Conservation (phyloP, 495 filamentous ascomycete genomes). For the Bathelium albidoporum region DNA sequence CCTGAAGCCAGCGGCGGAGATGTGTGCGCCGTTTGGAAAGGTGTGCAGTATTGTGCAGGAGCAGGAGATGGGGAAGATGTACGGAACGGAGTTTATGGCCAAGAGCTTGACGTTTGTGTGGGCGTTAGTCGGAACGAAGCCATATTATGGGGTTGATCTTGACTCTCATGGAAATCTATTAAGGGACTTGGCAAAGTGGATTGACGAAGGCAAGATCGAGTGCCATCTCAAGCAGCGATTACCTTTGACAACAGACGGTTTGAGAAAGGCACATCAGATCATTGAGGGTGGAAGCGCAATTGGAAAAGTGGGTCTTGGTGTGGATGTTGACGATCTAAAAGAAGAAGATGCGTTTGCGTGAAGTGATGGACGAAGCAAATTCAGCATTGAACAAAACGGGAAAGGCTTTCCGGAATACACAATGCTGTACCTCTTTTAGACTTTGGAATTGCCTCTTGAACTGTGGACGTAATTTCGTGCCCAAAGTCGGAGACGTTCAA, state of each 20-base stretch:
- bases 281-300: slow-evolving; percentile 16
- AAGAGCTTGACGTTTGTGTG: slow-evolving; percentile 31
- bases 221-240: slow-evolving; percentile 19
- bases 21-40: slow-evolving; percentile 30
- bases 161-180: slow-evolving; percentile 17
- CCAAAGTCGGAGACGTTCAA: background rate
- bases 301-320: slow-evolving; percentile 18
- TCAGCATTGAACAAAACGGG: background rate
- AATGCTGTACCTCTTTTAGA: background rate
- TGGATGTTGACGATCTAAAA: slow-evolving; percentile 9
- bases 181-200: slow-evolving; percentile 9
- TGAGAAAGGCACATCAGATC: slow-evolving; percentile 16
- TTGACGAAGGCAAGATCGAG: slow-evolving; percentile 18
- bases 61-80: slow-evolving; percentile 23
- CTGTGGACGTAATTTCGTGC: background rate
- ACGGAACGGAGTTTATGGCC: slow-evolving; percentile 32
- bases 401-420: background rate
- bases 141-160: slow-evolving; percentile 15
- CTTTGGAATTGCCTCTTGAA: background rate
- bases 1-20: slow-evolving; percentile 17
- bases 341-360: background rate
- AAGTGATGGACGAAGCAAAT: background rate
- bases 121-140: slow-evolving; percentile 27
- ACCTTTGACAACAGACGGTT: slow-evolving; percentile 12
- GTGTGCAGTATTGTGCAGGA: slow-evolving; percentile 31